These are phyloP conservation scores for Ustilago xerochloae DNA, from an alignment of 1,284 basidiomycete genomes.

Conservation along the genomic window DNA sequence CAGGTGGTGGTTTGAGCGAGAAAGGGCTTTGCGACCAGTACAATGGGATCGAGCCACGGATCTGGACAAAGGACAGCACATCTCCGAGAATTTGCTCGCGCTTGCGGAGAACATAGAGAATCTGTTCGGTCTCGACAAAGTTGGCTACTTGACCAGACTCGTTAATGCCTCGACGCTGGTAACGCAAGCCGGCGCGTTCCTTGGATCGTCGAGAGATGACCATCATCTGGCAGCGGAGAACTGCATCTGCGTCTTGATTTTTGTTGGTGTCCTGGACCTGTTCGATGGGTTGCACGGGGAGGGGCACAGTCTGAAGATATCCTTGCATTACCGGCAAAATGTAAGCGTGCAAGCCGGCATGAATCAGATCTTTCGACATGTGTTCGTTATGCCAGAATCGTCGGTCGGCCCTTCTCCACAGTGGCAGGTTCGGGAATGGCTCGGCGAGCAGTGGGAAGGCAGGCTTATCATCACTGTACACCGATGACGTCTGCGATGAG, in stretches of 20 bases:
- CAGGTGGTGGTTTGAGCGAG: conserved; percentile 79
- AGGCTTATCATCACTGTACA: neutral
- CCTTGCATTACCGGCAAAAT: conserved; percentile 90
- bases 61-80: conserved; percentile 88
- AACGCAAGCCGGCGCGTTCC: conserved; percentile 94
- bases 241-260: neutral
- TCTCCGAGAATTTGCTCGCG: conserved; percentile 73
- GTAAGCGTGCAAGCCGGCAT: conserved; percentile 75
- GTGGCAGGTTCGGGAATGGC: conserved; percentile 77
- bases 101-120: conserved; percentile 72
- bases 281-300: conserved; percentile 38
- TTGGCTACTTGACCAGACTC: conserved; percentile 97
- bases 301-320: conserved; percentile 74
- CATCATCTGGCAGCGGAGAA: conserved; percentile 73
- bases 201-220: conserved; percentile 84
- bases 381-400: conserved; percentile 92
- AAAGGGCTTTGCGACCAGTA: conserved; percentile 99
- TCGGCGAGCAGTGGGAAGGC: conserved; percentile 72
- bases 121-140: conserved; percentile 95
- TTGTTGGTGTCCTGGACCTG: neutral
- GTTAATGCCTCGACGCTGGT: conserved; percentile 95
- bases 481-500: too few species aligned
- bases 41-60: conserved; percentile 82
- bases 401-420: conserved; percentile 84
- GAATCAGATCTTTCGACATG: conserved; percentile 75